These are phyloP conservation scores for Parachlorella kessleri DNA, from an alignment of 139 green algal genomes.

Conservation along the genomic window DNA sequence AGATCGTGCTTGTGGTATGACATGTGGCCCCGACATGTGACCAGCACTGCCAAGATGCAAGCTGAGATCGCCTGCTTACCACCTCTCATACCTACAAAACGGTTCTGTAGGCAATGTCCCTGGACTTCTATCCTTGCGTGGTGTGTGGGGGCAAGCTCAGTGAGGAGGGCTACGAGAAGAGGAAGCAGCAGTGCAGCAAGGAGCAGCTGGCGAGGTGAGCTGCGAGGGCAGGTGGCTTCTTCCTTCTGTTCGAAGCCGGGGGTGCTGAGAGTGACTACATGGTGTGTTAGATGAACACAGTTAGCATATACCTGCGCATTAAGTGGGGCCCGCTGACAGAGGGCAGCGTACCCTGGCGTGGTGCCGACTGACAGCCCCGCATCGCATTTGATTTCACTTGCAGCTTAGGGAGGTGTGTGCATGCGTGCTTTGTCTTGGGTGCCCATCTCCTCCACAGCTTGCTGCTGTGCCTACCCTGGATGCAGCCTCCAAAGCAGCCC, in stretches of 20 bases:
- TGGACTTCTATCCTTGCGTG: conserved; percentile 26
- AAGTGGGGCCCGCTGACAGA: not conserved
- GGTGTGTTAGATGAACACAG: not conserved
- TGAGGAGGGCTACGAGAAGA: conserved; percentile 9
- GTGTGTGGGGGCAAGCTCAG: conserved; percentile 18
- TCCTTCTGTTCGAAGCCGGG: no score
- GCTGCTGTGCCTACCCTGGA: no score
- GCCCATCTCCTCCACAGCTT: not conserved
- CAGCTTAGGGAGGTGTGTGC: not conserved
- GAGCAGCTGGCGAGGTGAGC: conserved; percentile 22
- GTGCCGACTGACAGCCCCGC: no score
- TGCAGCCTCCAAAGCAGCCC: conserved; percentile 20
- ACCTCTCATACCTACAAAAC: no score
- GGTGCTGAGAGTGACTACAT: no score
- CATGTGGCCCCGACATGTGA: no score
- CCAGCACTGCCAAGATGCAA: no score
- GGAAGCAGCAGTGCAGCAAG: conserved; percentile 9
- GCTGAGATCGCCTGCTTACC: no score
- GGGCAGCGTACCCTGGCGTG: no score
- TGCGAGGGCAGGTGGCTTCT: not conserved
- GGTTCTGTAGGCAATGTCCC: no score
- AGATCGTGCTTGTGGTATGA: no score
- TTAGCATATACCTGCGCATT: not conserved
- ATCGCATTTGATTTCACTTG: not conserved
- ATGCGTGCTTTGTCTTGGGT: not conserved